Evolutionary conservation across 1,284 basidiomycete species (phyloP).

Genomic region (Leccinum griseonigrum): DNA sequence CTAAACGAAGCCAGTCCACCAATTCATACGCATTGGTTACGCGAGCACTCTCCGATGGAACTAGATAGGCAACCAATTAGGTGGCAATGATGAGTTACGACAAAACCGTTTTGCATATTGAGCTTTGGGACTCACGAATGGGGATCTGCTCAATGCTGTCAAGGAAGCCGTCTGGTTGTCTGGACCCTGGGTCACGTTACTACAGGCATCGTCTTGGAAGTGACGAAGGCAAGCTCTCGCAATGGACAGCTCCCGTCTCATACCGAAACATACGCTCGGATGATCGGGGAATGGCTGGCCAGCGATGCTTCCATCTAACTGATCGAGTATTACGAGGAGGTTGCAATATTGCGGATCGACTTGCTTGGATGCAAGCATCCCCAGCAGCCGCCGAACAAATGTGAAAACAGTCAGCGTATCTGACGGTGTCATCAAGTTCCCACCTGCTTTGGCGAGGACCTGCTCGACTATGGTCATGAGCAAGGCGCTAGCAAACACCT

Average conservation of each 20-base stretch:
- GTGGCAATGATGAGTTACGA: not conserved
- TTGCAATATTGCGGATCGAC: conserved; percentile 34
- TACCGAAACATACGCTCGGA: conserved; percentile 41
- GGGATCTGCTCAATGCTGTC: conserved; percentile 38
- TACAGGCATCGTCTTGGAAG: conserved; percentile 17
- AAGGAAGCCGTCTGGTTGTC: conserved; percentile 37
- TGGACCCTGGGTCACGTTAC: not conserved
- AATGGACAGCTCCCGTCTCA: conserved; percentile 45
- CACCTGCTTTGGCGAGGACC: conserved; percentile 57
- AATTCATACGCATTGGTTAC: conserved; percentile 48
- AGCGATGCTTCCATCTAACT: conserved; percentile 36
- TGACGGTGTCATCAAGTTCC: conserved; percentile 51
- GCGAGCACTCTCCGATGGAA: conserved; percentile 32
- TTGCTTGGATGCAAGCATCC: conserved; percentile 57
- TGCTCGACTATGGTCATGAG: conserved; percentile 80
- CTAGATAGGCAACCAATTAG: conserved; percentile 25
- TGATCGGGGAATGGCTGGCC: conserved; percentile 31
- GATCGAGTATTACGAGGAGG: conserved; percentile 37
- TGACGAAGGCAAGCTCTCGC: conserved; percentile 36
- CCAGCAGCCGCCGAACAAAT: conserved; percentile 61
- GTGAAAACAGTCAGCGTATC: conserved; percentile 61
- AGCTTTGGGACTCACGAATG: conserved; percentile 37
- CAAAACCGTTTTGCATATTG: not conserved
- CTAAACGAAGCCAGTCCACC: conserved; percentile 57
- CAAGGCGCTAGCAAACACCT: conserved; percentile 60